phyloP scores from a whole-genome alignment of 768 basidiomycete species.

The Bullera alba region DNA sequence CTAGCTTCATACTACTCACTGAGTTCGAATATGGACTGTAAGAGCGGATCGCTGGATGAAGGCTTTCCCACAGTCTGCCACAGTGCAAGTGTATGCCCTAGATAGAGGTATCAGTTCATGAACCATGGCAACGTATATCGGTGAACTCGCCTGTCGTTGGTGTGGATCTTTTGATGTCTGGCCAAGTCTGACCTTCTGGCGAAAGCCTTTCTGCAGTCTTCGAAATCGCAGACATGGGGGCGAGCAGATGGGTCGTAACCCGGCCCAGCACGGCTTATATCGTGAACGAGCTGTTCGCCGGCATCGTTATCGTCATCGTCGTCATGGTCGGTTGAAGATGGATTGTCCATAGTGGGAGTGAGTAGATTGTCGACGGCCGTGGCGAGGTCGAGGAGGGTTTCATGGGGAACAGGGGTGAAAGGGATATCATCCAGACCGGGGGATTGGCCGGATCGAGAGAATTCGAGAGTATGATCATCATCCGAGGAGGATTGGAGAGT shows the following conservation, averaged over 20 bases:
- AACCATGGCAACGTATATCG: background rate
- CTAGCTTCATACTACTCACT: conserved; percentile 35
- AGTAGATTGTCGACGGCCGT: background rate
- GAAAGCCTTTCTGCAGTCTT: conserved; percentile 45
- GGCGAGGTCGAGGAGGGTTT: background rate
- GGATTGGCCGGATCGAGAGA: background rate
- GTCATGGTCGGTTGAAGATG: background rate
- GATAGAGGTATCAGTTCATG: background rate
- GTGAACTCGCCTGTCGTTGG: conserved; percentile 47
- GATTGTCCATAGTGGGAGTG: background rate
- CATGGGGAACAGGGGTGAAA: background rate
- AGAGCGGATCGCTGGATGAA: conserved; percentile 42
- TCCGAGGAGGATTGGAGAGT: too few relatives aligned
- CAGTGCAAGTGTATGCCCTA: conserved; percentile 38
- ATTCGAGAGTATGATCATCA: too few relatives aligned
- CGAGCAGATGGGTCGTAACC: conserved; percentile 26
- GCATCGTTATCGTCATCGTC: background rate
- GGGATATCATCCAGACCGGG: background rate
- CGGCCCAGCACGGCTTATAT: conserved; percentile 27
- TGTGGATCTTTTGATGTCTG: conserved; percentile 49
- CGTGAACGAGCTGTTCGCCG: conserved; percentile 30
- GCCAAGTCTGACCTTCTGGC: conserved; percentile 47
- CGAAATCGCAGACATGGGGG: conserved; percentile 33
- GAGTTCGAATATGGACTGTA: conserved; percentile 44
- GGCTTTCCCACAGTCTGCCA: conserved; percentile 32